Percentiles rank a stretch among this genome's conserved stretches.
These are phyloP conservation scores for Populus trichocarpa DNA, from an alignment of 441 rosid species.

Conservation along the genomic window DNA sequence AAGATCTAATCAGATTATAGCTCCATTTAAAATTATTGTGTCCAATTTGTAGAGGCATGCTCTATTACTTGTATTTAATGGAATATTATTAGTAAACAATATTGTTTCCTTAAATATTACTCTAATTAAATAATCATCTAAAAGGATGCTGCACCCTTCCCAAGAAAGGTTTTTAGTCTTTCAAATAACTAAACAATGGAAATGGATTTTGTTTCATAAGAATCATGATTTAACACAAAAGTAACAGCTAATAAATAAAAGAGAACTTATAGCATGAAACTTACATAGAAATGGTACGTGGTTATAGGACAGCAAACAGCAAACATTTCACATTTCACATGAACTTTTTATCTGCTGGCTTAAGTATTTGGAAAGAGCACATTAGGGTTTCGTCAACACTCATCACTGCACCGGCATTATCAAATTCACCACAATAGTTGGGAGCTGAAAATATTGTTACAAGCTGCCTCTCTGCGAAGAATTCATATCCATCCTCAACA, in stretches of 20 bases:
- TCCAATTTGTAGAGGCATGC: not conserved
- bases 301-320: not conserved
- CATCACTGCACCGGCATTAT: constrained; percentile 98
- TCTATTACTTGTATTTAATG: not conserved
- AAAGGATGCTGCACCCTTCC: not conserved
- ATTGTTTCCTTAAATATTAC: not conserved
- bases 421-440: constrained; percentile 94
- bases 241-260: not conserved
- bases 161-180: not conserved
- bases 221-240: not conserved
- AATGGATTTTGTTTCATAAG: not conserved
- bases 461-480: constrained; percentile 89
- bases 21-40: not conserved
- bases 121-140: not conserved
- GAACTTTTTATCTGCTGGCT: constrained; percentile 77
- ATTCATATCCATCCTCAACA: constrained; percentile 97
- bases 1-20: not conserved
- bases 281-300: constrained; percentile 8
- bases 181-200: not conserved
- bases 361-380: constrained; percentile 96
- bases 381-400: constrained; percentile 79
- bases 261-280: not conserved
- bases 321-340: constrained; percentile 46
- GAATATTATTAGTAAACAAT: not conserved
- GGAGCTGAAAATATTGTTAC: constrained; percentile 95